Percentiles rank a stretch among this genome's conserved stretches.
Evolutionary conservation across 2,329 filamentous ascomycete species (phyloP).

Genomic region (Phaeosphaeriaceae sp.): DNA sequence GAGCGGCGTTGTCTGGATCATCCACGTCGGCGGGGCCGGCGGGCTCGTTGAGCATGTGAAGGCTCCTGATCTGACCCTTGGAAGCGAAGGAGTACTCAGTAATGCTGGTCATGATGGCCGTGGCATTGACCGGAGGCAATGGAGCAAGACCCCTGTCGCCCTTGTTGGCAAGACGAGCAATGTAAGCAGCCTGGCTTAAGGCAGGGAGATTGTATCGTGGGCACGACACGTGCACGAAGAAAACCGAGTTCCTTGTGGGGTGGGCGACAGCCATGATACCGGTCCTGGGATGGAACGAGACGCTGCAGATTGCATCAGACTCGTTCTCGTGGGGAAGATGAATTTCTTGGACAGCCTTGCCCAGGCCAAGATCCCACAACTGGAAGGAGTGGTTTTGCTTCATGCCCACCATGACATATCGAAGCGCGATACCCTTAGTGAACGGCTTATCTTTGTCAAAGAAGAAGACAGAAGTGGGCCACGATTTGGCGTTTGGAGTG

Average conservation of each 20-base stretch:
- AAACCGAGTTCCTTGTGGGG: constrained; percentile 95
- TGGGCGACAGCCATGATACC: constrained; percentile 96
- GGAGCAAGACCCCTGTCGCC: constrained; percentile 60
- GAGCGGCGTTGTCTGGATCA: constrained; percentile 69
- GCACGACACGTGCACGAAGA: constrained; percentile 93
- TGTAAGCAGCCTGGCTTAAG: constrained; percentile 87
- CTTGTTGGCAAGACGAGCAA: constrained; percentile 74
- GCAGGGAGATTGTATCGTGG: constrained; percentile 85
- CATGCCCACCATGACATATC: constrained; percentile 96
- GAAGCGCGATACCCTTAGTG: constrained; percentile 84
- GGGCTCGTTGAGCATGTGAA: constrained; percentile 83
- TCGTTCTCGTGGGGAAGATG: constrained; percentile 96
- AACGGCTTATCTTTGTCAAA: constrained; percentile 96
- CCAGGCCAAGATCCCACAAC: constrained; percentile 95
- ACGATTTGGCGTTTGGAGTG: constrained; percentile 88
- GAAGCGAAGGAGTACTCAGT: constrained; percentile 92
- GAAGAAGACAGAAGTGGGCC: constrained; percentile 94
- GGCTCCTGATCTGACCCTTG: constrained; percentile 84
- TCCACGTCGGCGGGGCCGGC: constrained; percentile 66
- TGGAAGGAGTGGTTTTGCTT: constrained; percentile 99
- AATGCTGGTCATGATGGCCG: constrained; percentile 95
- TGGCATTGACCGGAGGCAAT: constrained; percentile 85
- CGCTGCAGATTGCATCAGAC: constrained; percentile 96
- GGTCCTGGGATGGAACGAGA: constrained; percentile 89
- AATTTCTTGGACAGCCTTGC: constrained; percentile 95